These are phyloP conservation scores for Porogramme epimiltina DNA, from an alignment of 1,284 basidiomycete species.

Conservation along the genomic window DNA sequence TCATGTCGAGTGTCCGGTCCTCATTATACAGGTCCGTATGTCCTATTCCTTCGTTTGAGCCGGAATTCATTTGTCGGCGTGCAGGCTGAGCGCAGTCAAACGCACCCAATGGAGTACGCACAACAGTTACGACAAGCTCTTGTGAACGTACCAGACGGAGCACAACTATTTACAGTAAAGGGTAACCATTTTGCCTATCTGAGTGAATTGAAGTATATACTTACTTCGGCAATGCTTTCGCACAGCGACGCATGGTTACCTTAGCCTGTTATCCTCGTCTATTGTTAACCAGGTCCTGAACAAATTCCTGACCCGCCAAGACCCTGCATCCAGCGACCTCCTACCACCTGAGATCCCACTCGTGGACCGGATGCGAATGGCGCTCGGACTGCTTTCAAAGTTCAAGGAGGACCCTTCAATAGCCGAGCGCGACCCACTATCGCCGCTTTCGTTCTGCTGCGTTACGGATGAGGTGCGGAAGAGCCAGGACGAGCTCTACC, in stretches of 20 bases:
- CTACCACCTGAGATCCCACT: slow-evolving; percentile 33
- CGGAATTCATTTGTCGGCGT: background rate
- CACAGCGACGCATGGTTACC: slow-evolving; percentile 49
- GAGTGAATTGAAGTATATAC: background rate
- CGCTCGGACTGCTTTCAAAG: slow-evolving; percentile 53
- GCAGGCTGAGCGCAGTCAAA: slow-evolving; percentile 62
- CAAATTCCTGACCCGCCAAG: slow-evolving; percentile 60
- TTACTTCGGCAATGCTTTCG: background rate
- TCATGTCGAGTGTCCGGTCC: slow-evolving; percentile 60
- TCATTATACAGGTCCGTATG: slow-evolving; percentile 67
- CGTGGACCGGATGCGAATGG: slow-evolving; percentile 51
- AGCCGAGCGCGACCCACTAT: slow-evolving; percentile 53
- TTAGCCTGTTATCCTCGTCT: slow-evolving; percentile 57
- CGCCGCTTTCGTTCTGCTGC: slow-evolving; percentile 70
- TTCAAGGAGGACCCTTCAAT: slow-evolving; percentile 51
- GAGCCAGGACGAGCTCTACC: slow-evolving; percentile 51
- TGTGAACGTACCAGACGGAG: slow-evolving; percentile 49
- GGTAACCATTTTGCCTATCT: slow-evolving; percentile 38
- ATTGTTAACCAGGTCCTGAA: slow-evolving; percentile 65
- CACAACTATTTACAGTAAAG: slow-evolving; percentile 60
- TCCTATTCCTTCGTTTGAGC: background rate
- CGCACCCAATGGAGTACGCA: slow-evolving; percentile 58
- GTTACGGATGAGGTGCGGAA: slow-evolving; percentile 51
- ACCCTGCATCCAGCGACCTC: slow-evolving; percentile 50
- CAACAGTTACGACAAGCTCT: slow-evolving; percentile 52